Percentiles rank a stretch among this genome's conserved stretches.
These are phyloP conservation scores for Fusarium goolgardi DNA, from an alignment of 2,329 filamentous ascomycete species.

Conservation along the genomic window DNA sequence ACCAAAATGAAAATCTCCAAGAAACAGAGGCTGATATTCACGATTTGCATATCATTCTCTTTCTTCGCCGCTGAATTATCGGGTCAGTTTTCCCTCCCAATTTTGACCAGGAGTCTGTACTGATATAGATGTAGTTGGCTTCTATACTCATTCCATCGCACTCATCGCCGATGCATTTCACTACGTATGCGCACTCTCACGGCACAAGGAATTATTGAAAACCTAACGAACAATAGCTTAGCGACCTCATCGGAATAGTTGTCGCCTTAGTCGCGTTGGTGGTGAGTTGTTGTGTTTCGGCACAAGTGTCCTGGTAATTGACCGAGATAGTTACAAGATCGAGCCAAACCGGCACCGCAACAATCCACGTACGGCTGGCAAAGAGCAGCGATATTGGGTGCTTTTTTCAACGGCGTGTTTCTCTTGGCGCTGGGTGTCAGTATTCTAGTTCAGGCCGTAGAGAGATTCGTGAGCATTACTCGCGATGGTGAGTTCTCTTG, in stretches of 20 bases:
- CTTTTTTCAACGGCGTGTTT: constrained; percentile 85
- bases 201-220: not conserved
- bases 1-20: constrained; percentile 39
- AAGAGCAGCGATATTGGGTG: constrained; percentile 76
- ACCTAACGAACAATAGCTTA: constrained; percentile 62
- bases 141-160: constrained; percentile 77
- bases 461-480: constrained; percentile 71
- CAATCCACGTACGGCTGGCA: constrained; percentile 76
- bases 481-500: constrained; percentile 52
- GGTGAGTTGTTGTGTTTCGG: constrained; percentile 54
- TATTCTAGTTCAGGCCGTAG: constrained; percentile 78
- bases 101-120: not conserved
- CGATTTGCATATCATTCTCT: constrained; percentile 61
- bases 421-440: constrained; percentile 77
- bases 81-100: constrained; percentile 50
- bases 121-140: constrained; percentile 62
- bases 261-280: constrained; percentile 73
- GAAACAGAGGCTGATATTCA: constrained; percentile 60
- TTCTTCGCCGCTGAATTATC: constrained; percentile 66
- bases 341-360: constrained; percentile 63
- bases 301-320: constrained; percentile 1
- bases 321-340: constrained; percentile 64
- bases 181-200: constrained; percentile 57
- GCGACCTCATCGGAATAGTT: constrained; percentile 76
- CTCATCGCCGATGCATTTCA: constrained; percentile 83